Evolutionary conservation across 116 monocot species (phyloP), one percentile per base, ranked within the genome.

Genomic region (Phalaenopsis hybrid): DNA sequence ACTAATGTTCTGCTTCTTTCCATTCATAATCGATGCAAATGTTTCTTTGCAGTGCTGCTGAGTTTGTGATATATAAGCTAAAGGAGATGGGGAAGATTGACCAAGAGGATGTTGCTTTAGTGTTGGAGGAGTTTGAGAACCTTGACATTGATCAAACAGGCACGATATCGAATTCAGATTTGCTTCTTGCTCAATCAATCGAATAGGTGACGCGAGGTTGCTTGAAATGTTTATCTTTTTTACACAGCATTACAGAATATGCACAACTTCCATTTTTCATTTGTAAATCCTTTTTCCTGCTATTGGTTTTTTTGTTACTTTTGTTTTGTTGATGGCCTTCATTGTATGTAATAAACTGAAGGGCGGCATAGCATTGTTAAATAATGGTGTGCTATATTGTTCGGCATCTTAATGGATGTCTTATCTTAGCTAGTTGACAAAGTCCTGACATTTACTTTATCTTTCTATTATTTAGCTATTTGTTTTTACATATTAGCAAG

Each of bases 11-110:
- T 8, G 11, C 13, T 52, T 52, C 13, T 0, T 52, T 13, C 11
- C 12, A 52, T 13, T 13, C 3, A 8, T 6, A 13, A 37, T 12
- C 11, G 72, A 72, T 37, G 34, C 72, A 72, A 72, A 72, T 72
- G 31, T 13, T 15, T 37, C 4, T 37, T 31, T 31, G 16, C 86
- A 98, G 97, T 79, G 93, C 93, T 55, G 89, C 97, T 15, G 95
- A 98, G 78, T 98, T 94, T 79, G 82, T 98, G 37, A 81, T 98
- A 37, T 98, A 93, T 82, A 98, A 98, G 84, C 93, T 98, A 34
- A 94, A 98, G 82, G 97, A 94, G 83, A 86, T 98, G 87, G 95
- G 95, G 31, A 98, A 97, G 89, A 93, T 97, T 16, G 94, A 48
- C 74, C 85, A 94, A 84, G 90, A 90, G 88, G 95, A 98, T 77